Evolutionary conservation across 2,329 filamentous ascomycete species (phyloP).

Genomic region (Thermoascus crustaceus): DNA sequence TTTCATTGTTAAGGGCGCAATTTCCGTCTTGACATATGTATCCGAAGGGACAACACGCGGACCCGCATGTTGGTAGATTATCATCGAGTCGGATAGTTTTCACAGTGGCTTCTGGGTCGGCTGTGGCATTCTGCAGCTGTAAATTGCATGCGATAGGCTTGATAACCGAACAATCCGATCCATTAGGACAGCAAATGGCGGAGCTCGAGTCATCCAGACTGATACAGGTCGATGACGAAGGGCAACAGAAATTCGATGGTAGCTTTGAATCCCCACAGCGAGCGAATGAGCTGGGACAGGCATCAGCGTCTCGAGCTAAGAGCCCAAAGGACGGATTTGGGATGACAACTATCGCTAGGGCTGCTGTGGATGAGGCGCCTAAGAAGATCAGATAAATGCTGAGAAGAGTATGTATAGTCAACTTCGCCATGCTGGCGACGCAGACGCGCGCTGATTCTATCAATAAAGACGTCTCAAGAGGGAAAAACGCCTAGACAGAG

Average conservation of each 20-base stretch:
- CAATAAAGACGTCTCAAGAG: no score
- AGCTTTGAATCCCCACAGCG: conserved; percentile 30
- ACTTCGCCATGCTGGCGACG: conserved; percentile 7
- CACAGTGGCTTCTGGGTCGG: conserved; percentile 28
- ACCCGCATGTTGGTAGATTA: conserved; percentile 34
- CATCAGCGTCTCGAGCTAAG: conserved; percentile 15
- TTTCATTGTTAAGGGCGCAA: conserved; percentile 20
- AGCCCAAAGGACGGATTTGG: conserved; percentile 16
- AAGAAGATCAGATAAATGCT: conserved; percentile 5
- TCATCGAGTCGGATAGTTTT: conserved; percentile 37
- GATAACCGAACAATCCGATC: conserved; percentile 34
- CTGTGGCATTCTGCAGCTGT: conserved; percentile 31
- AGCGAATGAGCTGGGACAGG: conserved; percentile 26
- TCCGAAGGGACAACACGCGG: conserved; percentile 40
- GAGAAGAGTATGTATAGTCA: conserved; percentile 5
- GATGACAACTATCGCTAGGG: conserved; percentile 15
- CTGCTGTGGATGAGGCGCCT: conserved; percentile 9
- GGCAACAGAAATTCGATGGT: conserved; percentile 38
- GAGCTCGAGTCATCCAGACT: conserved; percentile 34
- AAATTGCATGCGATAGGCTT: conserved; percentile 37
- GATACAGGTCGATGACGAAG: conserved; percentile 32
- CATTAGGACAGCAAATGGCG: conserved; percentile 40
- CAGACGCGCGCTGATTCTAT: neutral
- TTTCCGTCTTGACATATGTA: conserved; percentile 33
- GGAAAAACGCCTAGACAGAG: no score